Evolutionary conservation across 2,329 filamentous ascomycete genomes (phyloP), one percentile per base, ranked within the genome.

Genomic region (Fusarium mundagurra): DNA sequence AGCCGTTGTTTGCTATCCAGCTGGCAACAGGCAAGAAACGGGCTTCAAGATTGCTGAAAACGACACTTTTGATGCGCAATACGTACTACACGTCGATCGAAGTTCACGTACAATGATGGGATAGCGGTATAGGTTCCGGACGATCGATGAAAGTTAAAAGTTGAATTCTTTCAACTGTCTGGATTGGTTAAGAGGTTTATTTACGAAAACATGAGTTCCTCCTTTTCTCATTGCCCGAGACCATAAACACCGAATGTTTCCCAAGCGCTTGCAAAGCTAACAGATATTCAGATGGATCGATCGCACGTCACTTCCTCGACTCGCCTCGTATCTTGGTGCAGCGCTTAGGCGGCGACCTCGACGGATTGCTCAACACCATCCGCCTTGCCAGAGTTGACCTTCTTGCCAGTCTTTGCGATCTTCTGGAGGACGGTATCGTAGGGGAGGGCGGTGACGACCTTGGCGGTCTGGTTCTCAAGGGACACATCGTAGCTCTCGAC

Each of bases 331-430:
- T 44, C 11, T 38, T 57, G 50, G 38, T 47, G 34, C 14, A 39
- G n/a, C 18, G 29, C 47, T 72, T 53, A 82, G 39, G 80, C 80
- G 51, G 77, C 74, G 34, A 89, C 78, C 78, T 86, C 86, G 71
- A 90, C 82, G 70, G 87, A 87, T 82, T 85, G 84, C 65, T 82
- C 81, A 68, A 89, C 87, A 62, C 93, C 93, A 81, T 95, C 92
- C 31, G 88, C 92, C 86, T 91, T 90, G 76, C 89, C 93, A 34
- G 88, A 91, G 84, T 93, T 97, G 82, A 98, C 92, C 80, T 92
- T 93, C 90, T 98, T 98, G 80, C 95, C 95, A 18, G 95, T 98
- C 91, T 98, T 98, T 88, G 93, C 92, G 83, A 98, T 98, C 83
- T 94, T 97, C 81, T 89, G 88, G 70, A 97, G 90, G 67, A 98